Percentiles rank a stretch among this genome's conserved stretches.
These are phyloP conservation scores for Mortierella sp. DNA, from an alignment of 371 early-diverging fungal species.

Conservation along the genomic window DNA sequence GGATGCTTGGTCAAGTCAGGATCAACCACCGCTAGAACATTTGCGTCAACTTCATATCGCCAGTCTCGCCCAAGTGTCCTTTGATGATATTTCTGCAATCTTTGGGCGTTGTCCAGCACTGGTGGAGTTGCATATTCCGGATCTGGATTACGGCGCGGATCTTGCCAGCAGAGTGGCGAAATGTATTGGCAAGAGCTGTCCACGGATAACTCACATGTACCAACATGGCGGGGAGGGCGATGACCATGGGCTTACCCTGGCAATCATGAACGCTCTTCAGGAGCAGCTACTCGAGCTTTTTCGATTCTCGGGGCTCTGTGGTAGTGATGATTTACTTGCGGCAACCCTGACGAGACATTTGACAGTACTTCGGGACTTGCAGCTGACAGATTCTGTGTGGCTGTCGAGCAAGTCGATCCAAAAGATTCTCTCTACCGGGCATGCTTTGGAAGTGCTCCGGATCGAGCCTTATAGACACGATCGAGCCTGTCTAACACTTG, in stretches of 20 bases:
- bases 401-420: slow-evolving; percentile 2
- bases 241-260: not conserved
- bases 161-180: not conserved
- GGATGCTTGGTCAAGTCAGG: not conserved
- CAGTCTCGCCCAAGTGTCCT: not conserved
- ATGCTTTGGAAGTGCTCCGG: not conserved
- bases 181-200: not conserved
- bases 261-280: not conserved
- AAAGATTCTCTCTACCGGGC: not conserved
- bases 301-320: not conserved
- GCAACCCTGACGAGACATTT: not conserved
- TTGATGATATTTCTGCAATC: not conserved
- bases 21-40: not conserved
- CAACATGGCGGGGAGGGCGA: not conserved
- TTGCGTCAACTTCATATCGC: not conserved
- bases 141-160: not conserved
- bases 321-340: not conserved
- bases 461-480: not conserved
- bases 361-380: not conserved
- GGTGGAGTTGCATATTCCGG: not conserved
- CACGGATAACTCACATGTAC: not conserved
- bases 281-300: not conserved
- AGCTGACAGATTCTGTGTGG: not conserved
- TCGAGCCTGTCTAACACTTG: not conserved
- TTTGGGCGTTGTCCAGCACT: not conserved